Evolutionary conservation across 345 rosid genomes (phyloP).

Genomic region (Cardamine occulta): DNA sequence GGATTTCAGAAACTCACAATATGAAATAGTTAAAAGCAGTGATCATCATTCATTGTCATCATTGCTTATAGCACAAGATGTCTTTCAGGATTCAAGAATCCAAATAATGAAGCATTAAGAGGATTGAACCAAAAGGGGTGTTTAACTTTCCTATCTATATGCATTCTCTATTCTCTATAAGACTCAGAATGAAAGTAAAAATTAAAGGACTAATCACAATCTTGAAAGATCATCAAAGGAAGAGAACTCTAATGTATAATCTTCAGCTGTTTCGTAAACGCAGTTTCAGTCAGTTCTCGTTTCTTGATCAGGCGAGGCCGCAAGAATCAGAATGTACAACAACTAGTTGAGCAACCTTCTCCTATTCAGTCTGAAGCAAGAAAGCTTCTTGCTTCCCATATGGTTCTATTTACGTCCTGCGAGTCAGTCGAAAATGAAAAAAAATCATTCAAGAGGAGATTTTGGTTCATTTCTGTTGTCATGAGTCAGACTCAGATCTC

Average conservation of each 20-base stretch:
- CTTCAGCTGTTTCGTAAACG: constrained; percentile 34
- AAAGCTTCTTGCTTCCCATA: constrained; percentile 23
- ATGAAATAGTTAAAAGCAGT: constrained; percentile 20
- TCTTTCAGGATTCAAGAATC: constrained; percentile 33
- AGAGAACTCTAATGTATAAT: constrained; percentile 28
- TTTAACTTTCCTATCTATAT: constrained; percentile 22
- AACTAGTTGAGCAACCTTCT: constrained; percentile 22
- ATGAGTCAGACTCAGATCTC: constrained; percentile 38
- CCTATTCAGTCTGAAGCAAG: constrained; percentile 24
- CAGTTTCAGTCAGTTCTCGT: background rate
- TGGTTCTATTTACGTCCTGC: constrained; percentile 36
- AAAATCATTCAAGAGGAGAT: constrained; percentile 13
- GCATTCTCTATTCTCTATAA: constrained; percentile 13
- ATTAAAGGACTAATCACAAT: constrained; percentile 13
- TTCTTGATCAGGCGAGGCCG: constrained; percentile 20
- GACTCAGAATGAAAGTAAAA: constrained; percentile 10
- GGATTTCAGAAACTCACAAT: constrained; percentile 27
- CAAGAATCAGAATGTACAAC: constrained; percentile 42
- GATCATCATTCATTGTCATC: constrained; percentile 30
- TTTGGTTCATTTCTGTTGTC: constrained; percentile 8
- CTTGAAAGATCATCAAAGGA: constrained; percentile 29
- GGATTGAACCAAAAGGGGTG: constrained; percentile 13
- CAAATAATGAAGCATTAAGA: constrained; percentile 24
- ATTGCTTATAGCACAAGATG: constrained; percentile 35
- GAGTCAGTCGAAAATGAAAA: constrained; percentile 25